These are phyloP conservation scores for Solanum hybrid DNA, from an alignment of 305 asterid genomes.

Conservation along the genomic window DNA sequence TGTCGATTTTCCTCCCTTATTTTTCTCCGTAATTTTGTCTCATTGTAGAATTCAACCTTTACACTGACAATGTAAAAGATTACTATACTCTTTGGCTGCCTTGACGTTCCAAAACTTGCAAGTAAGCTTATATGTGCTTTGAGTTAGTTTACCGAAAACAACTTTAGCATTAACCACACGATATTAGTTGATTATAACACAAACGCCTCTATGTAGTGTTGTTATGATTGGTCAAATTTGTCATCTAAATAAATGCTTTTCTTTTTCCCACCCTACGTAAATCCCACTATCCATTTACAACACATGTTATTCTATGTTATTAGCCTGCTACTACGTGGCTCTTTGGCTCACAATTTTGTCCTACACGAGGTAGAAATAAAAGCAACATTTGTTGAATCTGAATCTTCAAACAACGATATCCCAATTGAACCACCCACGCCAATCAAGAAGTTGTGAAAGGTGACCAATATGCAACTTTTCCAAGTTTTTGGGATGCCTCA, in stretches of 20 bases:
- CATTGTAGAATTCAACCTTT: background rate
- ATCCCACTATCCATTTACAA: background rate
- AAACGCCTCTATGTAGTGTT: background rate
- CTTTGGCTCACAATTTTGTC: background rate
- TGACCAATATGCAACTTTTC: background rate
- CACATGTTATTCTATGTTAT: background rate
- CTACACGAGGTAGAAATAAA: background rate
- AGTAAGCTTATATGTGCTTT: background rate
- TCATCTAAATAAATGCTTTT: background rate
- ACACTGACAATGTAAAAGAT: background rate
- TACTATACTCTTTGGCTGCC: background rate
- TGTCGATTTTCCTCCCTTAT: background rate
- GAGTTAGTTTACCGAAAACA: background rate
- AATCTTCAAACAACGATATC: background rate
- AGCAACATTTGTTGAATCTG: background rate
- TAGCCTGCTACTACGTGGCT: background rate
- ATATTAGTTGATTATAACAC: background rate
- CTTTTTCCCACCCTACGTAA: background rate
- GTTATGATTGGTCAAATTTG: background rate
- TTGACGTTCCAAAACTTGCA: background rate
- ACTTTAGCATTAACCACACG: background rate
- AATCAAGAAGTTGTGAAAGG: background rate
- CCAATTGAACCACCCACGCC: background rate
- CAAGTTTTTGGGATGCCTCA: background rate
- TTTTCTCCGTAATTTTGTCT: background rate